phyloP scores from a whole-genome alignment of 2,329 filamentous ascomycete species.

The Beauveria sp. region DNA sequence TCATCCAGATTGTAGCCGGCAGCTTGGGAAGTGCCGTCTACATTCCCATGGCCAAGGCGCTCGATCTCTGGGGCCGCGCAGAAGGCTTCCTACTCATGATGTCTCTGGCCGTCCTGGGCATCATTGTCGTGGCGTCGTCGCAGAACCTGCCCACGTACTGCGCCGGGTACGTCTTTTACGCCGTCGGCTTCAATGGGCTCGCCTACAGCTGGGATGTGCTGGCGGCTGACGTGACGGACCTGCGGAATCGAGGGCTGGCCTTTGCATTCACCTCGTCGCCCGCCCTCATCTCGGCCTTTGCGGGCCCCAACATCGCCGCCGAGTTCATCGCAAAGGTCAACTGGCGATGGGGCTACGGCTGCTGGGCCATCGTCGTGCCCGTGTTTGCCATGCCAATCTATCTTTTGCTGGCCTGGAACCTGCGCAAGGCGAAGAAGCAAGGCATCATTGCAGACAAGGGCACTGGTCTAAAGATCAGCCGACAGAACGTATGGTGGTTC shows the following conservation, averaged over 20 bases:
- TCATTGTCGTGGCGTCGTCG: conserved; percentile 55
- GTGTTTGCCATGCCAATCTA: conserved; percentile 46
- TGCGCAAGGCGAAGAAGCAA: background rate
- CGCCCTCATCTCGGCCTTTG: conserved; percentile 39
- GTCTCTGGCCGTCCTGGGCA: conserved; percentile 35
- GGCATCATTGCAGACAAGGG: background rate
- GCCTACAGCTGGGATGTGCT: conserved; percentile 57
- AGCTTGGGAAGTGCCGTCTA: background rate
- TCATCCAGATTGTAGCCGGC: background rate
- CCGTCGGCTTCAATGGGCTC: conserved; percentile 49
- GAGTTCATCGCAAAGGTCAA: conserved; percentile 16
- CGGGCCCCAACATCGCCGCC: conserved; percentile 24
- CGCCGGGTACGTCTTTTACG: background rate
- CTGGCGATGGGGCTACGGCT: conserved; percentile 43
- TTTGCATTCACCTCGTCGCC: conserved; percentile 33
- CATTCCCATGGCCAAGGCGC: conserved; percentile 51
- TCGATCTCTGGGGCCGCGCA: conserved; percentile 56
- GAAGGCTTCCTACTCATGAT: conserved; percentile 51
- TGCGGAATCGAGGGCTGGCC: conserved; percentile 30
- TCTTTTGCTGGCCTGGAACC: conserved; percentile 27
- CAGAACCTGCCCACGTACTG: conserved; percentile 32
- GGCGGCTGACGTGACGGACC: conserved; percentile 51
- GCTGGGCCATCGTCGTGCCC: conserved; percentile 53
- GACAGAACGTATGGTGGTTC: background rate
- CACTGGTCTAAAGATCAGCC: background rate